Conservation (phyloP, 179 eudicot species). For the Spergularia azorica region DNA sequence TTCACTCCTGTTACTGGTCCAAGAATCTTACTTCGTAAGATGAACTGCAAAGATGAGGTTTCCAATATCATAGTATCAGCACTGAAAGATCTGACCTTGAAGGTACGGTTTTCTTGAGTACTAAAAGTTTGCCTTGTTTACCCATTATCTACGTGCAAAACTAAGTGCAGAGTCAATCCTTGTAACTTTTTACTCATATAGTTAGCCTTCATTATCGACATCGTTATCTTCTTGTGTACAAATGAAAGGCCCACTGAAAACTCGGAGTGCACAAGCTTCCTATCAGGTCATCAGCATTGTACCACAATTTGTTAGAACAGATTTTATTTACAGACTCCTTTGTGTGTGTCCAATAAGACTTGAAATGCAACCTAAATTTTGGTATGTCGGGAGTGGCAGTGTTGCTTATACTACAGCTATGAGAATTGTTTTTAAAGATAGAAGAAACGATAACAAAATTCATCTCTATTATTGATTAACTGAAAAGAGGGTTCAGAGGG, state of each 20-base stretch:
- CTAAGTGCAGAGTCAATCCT: too few relatives aligned
- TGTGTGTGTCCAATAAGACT: too few relatives aligned
- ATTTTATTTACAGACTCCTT: too few relatives aligned
- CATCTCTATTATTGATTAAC: not conserved
- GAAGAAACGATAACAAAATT: not conserved
- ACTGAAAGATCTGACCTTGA: constrained; percentile 65
- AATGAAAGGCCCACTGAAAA: too few relatives aligned
- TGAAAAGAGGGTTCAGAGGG: too few relatives aligned
- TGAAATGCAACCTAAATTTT: not conserved
- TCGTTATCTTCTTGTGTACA: not conserved
- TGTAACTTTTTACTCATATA: too few relatives aligned
- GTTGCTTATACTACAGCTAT: not conserved
- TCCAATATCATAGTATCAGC: constrained; percentile 74
- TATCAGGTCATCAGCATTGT: too few relatives aligned
- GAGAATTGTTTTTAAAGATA: not conserved
- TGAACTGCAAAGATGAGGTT: constrained; percentile 61
- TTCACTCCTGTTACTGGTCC: constrained; percentile 95
- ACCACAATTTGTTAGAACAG: too few relatives aligned
- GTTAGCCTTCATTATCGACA: too few relatives aligned
- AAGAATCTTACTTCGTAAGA: constrained; percentile 79
- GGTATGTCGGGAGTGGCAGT: not conserved
- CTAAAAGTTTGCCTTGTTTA: not conserved
- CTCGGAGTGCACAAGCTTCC: too few relatives aligned
- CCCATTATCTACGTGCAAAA: not conserved
- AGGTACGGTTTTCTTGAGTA: constrained; percentile 48